A percentile compares a stretch with the other conserved stretches of the same genome.
These are phyloP conservation scores for Diaporthe citri DNA, from an alignment of 2,329 filamentous ascomycete species.

Conservation along the genomic window DNA sequence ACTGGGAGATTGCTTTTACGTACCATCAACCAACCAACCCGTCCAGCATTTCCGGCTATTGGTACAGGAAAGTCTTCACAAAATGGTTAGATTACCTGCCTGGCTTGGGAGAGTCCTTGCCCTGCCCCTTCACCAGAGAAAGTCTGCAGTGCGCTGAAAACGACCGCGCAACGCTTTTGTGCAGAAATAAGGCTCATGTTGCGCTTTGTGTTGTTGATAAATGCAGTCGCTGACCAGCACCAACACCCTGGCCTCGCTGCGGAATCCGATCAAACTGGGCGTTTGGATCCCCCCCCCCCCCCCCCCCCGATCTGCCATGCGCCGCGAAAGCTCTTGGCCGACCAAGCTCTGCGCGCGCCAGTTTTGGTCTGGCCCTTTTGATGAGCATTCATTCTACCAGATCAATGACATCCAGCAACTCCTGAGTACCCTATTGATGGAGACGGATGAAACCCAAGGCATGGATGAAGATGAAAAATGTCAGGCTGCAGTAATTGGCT, in stretches of 20 bases:
- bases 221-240: no score
- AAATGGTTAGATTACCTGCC: not conserved
- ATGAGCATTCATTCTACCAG: no score
- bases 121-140: not conserved
- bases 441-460: not conserved
- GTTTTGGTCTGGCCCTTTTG: not conserved
- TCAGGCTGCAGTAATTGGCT: not conserved
- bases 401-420: not conserved
- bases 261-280: no score
- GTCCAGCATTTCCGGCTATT: not conserved
- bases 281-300: no score
- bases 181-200: not conserved
- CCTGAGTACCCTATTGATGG: not conserved
- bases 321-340: no score
- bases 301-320: no score
- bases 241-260: no score
- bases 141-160: not conserved
- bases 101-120: not conserved
- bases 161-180: not conserved
- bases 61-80: accelerated
- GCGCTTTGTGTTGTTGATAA: not conserved
- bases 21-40: not conserved
- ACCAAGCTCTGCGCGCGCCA: not conserved
- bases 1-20: not conserved
- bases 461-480: not conserved